These are phyloP conservation scores for Nannochloropsis oceanica DNA, from an alignment of 108 stramenopile genomes.

Conservation along the genomic window DNA sequence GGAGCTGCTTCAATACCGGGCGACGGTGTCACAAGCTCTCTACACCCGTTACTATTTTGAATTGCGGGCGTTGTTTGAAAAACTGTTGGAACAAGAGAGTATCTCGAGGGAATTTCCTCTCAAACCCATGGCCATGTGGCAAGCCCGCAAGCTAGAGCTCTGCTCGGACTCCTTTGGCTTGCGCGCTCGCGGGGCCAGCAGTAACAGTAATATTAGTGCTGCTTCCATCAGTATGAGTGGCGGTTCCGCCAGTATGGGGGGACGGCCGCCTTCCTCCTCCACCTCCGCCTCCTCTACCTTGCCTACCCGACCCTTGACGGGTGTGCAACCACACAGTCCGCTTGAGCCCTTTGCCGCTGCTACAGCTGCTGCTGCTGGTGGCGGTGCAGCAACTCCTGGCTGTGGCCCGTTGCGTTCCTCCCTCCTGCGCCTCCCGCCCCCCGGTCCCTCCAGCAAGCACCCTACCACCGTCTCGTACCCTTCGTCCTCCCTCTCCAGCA, in stretches of 20 bases:
- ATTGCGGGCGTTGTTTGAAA: conserved; percentile 13
- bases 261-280: neutral
- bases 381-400: neutral
- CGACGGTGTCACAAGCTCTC: conserved; percentile 4
- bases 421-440: neutral
- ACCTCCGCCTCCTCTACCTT: neutral
- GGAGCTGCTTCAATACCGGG: conserved; percentile 9
- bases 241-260: no score
- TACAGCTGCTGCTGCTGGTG: neutral
- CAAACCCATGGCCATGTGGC: neutral
- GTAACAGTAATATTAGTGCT: neutral
- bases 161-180: neutral
- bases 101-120: neutral
- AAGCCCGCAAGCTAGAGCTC: neutral
- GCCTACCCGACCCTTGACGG: neutral
- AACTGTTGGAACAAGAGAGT: neutral
- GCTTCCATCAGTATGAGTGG: neutral
- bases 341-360: neutral
- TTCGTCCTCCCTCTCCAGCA: neutral
- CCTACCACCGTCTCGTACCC: neutral
- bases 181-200: neutral
- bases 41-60: conserved; percentile 31
- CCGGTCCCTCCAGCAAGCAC: neutral
- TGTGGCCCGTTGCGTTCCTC: neutral
- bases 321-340: neutral